Evolutionary conservation across 176 grass and related monocot genomes (phyloP).

Genomic region (Olyra latifolia): DNA sequence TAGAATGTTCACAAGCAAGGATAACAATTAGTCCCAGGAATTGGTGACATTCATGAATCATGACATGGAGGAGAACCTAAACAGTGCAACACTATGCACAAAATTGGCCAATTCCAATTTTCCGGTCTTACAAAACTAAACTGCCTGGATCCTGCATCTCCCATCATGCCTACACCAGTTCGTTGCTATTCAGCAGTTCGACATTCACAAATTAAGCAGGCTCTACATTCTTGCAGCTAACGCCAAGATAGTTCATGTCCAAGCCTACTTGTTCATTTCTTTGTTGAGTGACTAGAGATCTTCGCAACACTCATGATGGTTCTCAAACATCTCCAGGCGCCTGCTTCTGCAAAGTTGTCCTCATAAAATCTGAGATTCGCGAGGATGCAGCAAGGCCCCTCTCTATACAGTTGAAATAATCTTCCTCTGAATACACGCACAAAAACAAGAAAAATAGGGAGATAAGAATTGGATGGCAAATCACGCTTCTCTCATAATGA

Average conservation of each 20-base stretch:
- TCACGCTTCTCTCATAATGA: neutral
- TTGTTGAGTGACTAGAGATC: neutral
- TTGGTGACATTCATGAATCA: too few relatives aligned
- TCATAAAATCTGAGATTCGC: conserved; percentile 75
- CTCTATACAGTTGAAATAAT: conserved; percentile 79
- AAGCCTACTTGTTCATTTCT: neutral
- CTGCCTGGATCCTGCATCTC: too few relatives aligned
- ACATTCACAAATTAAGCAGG: neutral
- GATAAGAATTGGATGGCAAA: neutral
- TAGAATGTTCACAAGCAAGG: too few relatives aligned
- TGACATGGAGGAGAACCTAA: too few relatives aligned
- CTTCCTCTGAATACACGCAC: conserved; percentile 21
- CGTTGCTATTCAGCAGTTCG: neutral
- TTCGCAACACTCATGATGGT: neutral
- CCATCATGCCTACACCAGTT: too few relatives aligned
- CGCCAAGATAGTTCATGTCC: too few relatives aligned
- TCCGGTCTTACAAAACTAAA: too few relatives aligned
- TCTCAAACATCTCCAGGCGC: conserved; percentile 26
- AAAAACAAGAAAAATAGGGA: neutral
- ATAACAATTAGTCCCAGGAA: too few relatives aligned
- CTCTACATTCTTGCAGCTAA: neutral
- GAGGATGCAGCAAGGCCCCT: conserved; percentile 64
- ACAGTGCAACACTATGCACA: too few relatives aligned
- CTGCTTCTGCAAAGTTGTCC: conserved; percentile 63
- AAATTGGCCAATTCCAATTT: too few relatives aligned